Evolutionary conservation across 2,329 filamentous ascomycete genomes (phyloP).

Genomic region (Cryphonectria carpinicola): DNA sequence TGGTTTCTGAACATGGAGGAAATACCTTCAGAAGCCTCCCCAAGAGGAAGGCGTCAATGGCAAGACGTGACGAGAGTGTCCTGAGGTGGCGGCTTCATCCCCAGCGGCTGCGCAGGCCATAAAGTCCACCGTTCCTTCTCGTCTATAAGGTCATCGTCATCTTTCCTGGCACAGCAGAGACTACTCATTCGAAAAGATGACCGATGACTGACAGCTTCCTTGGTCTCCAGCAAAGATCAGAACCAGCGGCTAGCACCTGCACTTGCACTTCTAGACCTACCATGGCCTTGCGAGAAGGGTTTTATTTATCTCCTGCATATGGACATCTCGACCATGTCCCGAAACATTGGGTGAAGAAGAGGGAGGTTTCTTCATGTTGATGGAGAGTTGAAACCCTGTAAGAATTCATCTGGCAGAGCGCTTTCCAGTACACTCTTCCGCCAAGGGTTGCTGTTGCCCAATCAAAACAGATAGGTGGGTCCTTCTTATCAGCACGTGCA

Average conservation of each 20-base stretch:
- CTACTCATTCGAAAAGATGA: neutral
- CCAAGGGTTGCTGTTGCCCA: neutral
- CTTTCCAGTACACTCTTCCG: neutral
- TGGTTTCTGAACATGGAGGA: neutral
- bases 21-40: neutral
- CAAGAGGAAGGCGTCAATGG: neutral
- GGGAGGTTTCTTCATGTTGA: neutral
- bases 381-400: neutral
- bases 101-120: neutral
- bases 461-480: neutral
- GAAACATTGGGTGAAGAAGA: neutral
- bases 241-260: neutral
- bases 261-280: neutral
- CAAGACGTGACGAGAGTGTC: neutral
- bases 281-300: neutral
- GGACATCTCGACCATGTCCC: neutral
- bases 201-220: neutral
- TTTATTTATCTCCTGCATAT: neutral
- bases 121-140: neutral
- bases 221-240: neutral
- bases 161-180: neutral
- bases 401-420: neutral
- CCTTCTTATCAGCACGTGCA: constrained; percentile 13
- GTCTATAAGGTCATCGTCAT: neutral
- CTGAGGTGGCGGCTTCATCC: neutral